Base-by-base conservation (phyloP, 2,329 filamentous ascomycete genomes). In the Dactylellina sp. region DNA sequence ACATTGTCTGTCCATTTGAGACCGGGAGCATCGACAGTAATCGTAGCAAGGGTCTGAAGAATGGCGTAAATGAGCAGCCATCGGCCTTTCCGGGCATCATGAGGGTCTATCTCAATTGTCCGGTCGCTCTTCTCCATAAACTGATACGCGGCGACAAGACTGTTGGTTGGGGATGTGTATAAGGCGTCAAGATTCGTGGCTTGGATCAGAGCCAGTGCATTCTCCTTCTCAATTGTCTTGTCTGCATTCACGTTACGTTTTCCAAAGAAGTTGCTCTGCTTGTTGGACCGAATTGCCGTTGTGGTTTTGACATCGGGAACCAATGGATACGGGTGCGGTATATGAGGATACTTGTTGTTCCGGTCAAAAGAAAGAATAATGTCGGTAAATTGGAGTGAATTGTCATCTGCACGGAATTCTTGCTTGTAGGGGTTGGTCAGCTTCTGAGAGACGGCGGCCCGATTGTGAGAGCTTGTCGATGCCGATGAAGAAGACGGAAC, bases 311-410 rank as follows among this genome's bases (percentile, higher is more conserved):
- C 57, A 1, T 76, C 76, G 24, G 89, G 89, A 1, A 90, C 83
- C 0, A 90, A 80, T 0, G 89, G 88, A 75, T 89, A 90, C 0
- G 89, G 88, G 70, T 89, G 85, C 0, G 89, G 86, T 47, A 91
- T 86, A 72, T 90, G 88, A 2, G 89, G 88, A 78, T 87, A 89
- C 6, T 85, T 84, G 76, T 87, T 82, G 57, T 83, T 84, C 74
- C 86, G 89, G 80, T 91, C 89, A 75, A 87, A 91, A 63, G 86
- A 84, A 63, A 89, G 83, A 2, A 91, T 81, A 79, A 91, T 86
- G 76, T 90, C 88, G 0, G 88, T 89, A 76, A 91, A 84, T 1
- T 87, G 86, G n/a, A 90, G 81, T 46, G 86, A 86, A 1, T 81
- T 80, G 20, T 81, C 77, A 55, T 84, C 83, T 20, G 83, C 82